Conservation (phyloP, 2,329 filamentous ascomycete genomes). For the Colletotrichum sp. region DNA sequence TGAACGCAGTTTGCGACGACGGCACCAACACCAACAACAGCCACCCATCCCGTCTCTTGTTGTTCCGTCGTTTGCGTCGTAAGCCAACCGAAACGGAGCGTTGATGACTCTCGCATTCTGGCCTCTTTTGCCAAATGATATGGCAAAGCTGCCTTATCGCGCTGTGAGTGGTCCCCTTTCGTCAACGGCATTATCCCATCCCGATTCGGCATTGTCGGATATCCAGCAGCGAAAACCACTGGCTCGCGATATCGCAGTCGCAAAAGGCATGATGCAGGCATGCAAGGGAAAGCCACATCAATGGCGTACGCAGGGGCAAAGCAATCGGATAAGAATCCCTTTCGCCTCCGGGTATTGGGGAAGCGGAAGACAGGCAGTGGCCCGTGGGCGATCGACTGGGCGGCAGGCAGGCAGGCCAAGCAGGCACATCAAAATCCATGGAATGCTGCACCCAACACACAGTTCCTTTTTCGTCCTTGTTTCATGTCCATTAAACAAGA, state of each 20-base stretch:
- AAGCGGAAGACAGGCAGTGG: background rate
- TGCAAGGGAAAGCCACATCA: background rate
- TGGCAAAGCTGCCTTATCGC: background rate
- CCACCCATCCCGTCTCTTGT: background rate
- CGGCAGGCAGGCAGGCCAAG: background rate
- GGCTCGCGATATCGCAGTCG: background rate
- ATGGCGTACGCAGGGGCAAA: background rate
- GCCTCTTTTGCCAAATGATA: background rate
- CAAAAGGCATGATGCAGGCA: background rate
- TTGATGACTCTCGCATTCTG: background rate
- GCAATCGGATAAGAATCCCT: background rate
- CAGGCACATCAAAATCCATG: background rate
- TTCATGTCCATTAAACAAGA: conserved; percentile 9
- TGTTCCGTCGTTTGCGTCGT: conserved; percentile 2
- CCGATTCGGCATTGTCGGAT: background rate
- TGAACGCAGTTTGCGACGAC: conserved; percentile 6
- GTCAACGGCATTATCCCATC: background rate
- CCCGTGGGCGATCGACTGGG: background rate
- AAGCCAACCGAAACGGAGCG: conserved; percentile 2
- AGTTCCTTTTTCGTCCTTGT: background rate
- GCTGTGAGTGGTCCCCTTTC: conserved; percentile 5
- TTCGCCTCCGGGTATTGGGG: background rate
- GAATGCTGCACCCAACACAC: background rate
- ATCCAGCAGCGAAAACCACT: background rate
- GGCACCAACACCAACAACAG: background rate